A percentile compares a stretch with the other conserved stretches of the same genome.
Conservation (phyloP, 192 early-diverging fungal species). For the Mortierella hygrophila region DNA sequence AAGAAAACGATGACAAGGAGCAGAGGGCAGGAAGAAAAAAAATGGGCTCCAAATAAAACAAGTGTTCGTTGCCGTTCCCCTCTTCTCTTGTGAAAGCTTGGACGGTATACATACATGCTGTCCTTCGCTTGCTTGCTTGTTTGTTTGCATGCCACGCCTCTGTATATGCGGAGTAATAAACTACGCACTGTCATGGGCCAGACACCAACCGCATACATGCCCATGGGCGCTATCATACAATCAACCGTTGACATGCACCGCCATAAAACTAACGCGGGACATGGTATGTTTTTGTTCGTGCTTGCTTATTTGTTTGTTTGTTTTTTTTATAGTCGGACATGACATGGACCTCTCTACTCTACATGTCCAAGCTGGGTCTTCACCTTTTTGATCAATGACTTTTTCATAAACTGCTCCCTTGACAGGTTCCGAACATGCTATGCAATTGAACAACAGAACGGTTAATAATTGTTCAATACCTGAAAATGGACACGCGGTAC, state of each 20-base stretch:
- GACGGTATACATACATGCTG: background rate
- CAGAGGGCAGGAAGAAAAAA: background rate
- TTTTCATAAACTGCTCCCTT: conserved; percentile 91
- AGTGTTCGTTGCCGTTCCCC: no score
- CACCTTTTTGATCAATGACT: conserved; percentile 81
- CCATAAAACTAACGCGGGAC: background rate
- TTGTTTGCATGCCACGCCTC: background rate
- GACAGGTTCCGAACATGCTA: conserved; percentile 84
- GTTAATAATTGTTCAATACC: background rate
- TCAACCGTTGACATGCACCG: background rate
- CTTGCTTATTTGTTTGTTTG: background rate
- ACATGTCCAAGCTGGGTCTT: conserved; percentile 56
- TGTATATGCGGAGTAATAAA: conserved; percentile 1
- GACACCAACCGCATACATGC: background rate
- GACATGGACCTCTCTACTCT: background rate
- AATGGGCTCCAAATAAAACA: background rate
- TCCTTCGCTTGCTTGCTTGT: background rate
- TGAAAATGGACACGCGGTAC: background rate
- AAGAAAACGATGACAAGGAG: background rate
- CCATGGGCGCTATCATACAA: background rate
- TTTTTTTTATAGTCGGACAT: conserved; percentile 14
- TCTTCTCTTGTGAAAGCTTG: background rate
- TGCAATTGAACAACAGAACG: background rate
- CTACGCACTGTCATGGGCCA: background rate
- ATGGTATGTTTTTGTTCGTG: background rate